Conservation (phyloP, 176 grass and related monocot species). For the Phoenix roebelenii region DNA sequence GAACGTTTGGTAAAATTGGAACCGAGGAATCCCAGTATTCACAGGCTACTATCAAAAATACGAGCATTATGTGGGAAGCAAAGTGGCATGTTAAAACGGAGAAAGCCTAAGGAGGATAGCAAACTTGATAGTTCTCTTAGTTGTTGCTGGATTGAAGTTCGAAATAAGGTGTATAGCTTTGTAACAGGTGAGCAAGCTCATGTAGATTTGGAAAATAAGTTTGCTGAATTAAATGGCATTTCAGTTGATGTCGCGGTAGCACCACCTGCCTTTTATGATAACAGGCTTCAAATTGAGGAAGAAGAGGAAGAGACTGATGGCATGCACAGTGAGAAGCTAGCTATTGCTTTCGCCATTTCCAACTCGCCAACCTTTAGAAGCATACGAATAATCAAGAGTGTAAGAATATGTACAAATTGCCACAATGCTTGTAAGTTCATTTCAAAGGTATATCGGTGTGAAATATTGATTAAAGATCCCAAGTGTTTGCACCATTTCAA, state of each 20-base stretch:
- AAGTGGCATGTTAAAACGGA: conserved; percentile 26
- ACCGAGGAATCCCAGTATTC: conserved; percentile 31
- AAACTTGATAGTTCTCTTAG: conserved; percentile 21
- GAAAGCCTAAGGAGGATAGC: conserved; percentile 21
- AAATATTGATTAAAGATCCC: conserved; percentile 62
- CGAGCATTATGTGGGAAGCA: conserved; percentile 32
- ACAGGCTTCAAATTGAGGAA: conserved; percentile 36
- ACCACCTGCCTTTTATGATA: conserved; percentile 13
- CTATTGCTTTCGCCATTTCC: conserved; percentile 47
- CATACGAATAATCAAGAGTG: conserved; percentile 48
- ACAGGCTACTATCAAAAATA: conserved; percentile 30
- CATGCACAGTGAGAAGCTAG: conserved; percentile 51
- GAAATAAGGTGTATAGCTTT: conserved; percentile 45
- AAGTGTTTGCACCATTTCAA: conserved; percentile 62
- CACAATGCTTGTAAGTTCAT: conserved; percentile 46
- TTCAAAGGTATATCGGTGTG: conserved; percentile 37
- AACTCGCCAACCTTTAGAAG: conserved; percentile 38
- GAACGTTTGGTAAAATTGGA: conserved; percentile 35
- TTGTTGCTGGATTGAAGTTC: conserved; percentile 47
- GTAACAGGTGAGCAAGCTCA: conserved; percentile 17
- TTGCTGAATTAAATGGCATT: conserved; percentile 11
- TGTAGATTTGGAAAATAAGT: conserved; percentile 4
- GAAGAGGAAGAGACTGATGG: conserved; percentile 30
- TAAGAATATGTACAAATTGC: conserved; percentile 42
- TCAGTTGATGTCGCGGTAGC: conserved; percentile 24